These are phyloP conservation scores for Lepidopterella palustris DNA, from an alignment of 495 filamentous ascomycete genomes.

Conservation along the genomic window DNA sequence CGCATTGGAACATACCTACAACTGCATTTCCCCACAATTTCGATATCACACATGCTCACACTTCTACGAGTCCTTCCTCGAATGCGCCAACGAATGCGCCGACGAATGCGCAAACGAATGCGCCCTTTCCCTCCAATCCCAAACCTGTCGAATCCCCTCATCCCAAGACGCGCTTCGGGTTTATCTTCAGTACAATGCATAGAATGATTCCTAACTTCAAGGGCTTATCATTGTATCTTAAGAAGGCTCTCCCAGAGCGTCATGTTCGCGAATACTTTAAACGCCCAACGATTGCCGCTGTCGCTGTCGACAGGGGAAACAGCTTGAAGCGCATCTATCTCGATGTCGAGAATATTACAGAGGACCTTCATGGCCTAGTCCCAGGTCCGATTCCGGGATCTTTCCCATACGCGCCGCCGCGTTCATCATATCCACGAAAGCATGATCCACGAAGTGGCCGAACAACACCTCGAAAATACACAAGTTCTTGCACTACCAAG, in stretches of 20 bases:
- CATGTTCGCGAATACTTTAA: neutral
- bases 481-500: neutral
- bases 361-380: neutral
- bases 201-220: neutral
- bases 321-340: neutral
- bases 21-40: neutral
- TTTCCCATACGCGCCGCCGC: neutral
- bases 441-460: neutral
- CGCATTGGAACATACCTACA: too few relatives aligned
- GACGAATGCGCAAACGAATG: too few relatives aligned
- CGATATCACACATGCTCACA: neutral
- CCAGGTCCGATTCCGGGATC: neutral
- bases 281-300: neutral
- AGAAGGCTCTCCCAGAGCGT: neutral
- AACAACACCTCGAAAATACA: neutral
- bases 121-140: too few relatives aligned
- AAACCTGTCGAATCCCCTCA: too few relatives aligned
- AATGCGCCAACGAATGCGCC: too few relatives aligned
- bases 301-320: neutral
- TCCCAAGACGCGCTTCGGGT: too few relatives aligned
- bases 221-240: neutral
- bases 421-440: neutral
- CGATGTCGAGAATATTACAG: neutral
- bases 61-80: too few relatives aligned
- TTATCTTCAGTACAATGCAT: too few relatives aligned